Evolutionary conservation across 1,284 basidiomycete species (phyloP).

Genomic region (Amylostereum chailletii): DNA sequence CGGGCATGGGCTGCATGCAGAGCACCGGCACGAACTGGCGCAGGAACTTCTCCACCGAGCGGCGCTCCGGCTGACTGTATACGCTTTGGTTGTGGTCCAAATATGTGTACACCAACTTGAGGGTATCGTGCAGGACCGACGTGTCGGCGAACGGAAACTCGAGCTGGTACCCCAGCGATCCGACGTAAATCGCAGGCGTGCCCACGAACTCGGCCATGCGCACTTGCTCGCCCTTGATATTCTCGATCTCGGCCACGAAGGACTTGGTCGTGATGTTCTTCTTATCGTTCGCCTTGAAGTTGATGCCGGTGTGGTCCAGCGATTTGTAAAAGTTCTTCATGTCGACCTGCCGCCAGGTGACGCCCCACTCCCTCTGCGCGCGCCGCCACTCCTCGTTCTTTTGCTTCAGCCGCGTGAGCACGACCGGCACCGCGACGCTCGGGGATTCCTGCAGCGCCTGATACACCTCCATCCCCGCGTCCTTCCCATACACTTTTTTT

Average conservation of each 20-base stretch:
- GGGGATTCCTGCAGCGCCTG: slow-evolving; percentile 92
- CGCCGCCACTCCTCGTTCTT: slow-evolving; percentile 98
- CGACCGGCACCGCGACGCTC: slow-evolving; percentile 85
- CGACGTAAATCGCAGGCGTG: slow-evolving; percentile 30
- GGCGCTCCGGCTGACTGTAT: slow-evolving; percentile 73
- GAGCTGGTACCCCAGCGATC: slow-evolving; percentile 49
- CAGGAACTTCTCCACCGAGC: slow-evolving; percentile 80
- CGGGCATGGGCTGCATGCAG: slow-evolving; percentile 66
- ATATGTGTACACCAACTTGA: slow-evolving; percentile 87
- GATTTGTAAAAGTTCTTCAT: slow-evolving; percentile 97
- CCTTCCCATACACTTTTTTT: slow-evolving; percentile 90
- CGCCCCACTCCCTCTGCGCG: slow-evolving; percentile 92
- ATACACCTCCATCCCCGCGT: slow-evolving; percentile 79
- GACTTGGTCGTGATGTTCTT: slow-evolving; percentile 89
- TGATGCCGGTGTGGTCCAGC: slow-evolving; percentile 92
- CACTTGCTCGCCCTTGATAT: slow-evolving; percentile 62
- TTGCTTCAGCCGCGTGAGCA: slow-evolving; percentile 83
- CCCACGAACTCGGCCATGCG: slow-evolving; percentile 34
- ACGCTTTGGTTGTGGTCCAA: slow-evolving; percentile 77
- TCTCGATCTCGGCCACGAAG: slow-evolving; percentile 86
- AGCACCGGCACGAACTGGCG: slow-evolving; percentile 80
- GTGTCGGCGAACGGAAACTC: slow-evolving; percentile 76
- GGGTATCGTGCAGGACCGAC: slow-evolving; percentile 76
- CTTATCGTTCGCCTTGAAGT: slow-evolving; percentile 95
- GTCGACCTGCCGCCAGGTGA: slow-evolving; percentile 96